Conservation (phyloP, 257 asterid species). For the Solanum rostratum region DNA sequence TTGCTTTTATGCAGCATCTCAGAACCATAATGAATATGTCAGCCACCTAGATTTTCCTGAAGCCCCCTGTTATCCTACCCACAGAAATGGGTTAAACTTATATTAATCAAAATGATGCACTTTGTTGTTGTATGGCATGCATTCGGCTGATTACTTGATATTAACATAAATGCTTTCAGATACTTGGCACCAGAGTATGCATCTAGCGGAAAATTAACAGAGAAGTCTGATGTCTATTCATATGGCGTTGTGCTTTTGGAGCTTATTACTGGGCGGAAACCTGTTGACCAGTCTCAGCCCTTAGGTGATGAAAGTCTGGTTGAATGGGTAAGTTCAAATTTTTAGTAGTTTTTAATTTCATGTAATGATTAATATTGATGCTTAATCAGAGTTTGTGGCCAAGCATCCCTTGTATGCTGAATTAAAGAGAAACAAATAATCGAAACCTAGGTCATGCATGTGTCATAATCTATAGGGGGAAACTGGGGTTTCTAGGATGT, state of each 20-base stretch:
- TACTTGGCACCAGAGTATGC: constrained; percentile 94
- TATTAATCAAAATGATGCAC: background rate
- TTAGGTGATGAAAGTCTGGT: constrained; percentile 83
- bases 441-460: background rate
- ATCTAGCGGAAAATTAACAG: constrained; percentile 76
- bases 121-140: background rate
- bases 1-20: background rate
- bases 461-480: background rate
- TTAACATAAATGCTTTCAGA: constrained; percentile 30
- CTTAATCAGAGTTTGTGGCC: background rate
- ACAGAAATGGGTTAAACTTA: background rate
- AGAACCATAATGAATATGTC: background rate
- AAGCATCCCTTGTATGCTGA: background rate
- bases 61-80: background rate
- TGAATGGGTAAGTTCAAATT: constrained; percentile 56
- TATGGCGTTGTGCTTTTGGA: constrained; percentile 86
- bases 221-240: constrained; percentile 76
- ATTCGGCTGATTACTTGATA: background rate
- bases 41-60: background rate
- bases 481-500: background rate
- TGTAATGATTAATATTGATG: constrained; percentile 1
- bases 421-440: background rate
- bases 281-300: constrained; percentile 80
- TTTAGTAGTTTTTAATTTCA: background rate
- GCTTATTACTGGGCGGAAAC: constrained; percentile 80